phyloP scores from a whole-genome alignment of 495 filamentous ascomycete genomes.

The Cenococcum geophilum region DNA sequence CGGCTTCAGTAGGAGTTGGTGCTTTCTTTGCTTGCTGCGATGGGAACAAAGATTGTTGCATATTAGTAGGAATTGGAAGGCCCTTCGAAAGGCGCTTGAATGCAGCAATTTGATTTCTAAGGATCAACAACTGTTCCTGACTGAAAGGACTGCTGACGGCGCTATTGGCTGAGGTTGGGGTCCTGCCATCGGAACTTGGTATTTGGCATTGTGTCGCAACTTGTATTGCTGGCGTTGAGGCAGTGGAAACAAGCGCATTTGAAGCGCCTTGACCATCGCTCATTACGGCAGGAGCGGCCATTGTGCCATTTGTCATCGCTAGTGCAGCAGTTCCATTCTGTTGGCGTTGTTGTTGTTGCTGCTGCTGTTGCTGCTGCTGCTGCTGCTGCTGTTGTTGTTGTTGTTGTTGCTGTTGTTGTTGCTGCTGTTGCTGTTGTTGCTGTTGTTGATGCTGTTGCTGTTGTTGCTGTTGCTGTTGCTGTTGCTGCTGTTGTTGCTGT shows the following conservation, averaged over 20 bases:
- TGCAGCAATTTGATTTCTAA: constrained; percentile 72
- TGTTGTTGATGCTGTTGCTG: constrained; percentile 45
- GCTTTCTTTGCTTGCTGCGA: constrained; percentile 59
- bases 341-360: constrained; percentile 23
- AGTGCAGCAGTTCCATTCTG: constrained; percentile 40
- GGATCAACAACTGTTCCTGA: constrained; percentile 59
- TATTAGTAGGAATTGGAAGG: constrained; percentile 60
- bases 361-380: constrained; percentile 45
- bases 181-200: constrained; percentile 17
- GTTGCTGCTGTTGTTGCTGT: constrained; percentile 44
- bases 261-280: constrained; percentile 24
- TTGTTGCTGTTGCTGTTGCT: constrained; percentile 43
- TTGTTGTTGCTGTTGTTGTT: constrained; percentile 42
- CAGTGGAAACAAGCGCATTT: constrained; percentile 7
- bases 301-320: constrained; percentile 50
- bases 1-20: constrained; percentile 51
- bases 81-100: constrained; percentile 82
- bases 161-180: constrained; percentile 33
- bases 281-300: constrained; percentile 38
- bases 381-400: constrained; percentile 43
- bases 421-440: too few species aligned
- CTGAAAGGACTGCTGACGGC: constrained; percentile 53
- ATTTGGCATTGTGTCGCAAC: constrained; percentile 18
- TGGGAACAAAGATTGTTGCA: constrained; percentile 70
- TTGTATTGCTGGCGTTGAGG: constrained; percentile 13